These are phyloP conservation scores for Mycena sanguinolenta DNA, from an alignment of 768 basidiomycete genomes.

Conservation along the genomic window DNA sequence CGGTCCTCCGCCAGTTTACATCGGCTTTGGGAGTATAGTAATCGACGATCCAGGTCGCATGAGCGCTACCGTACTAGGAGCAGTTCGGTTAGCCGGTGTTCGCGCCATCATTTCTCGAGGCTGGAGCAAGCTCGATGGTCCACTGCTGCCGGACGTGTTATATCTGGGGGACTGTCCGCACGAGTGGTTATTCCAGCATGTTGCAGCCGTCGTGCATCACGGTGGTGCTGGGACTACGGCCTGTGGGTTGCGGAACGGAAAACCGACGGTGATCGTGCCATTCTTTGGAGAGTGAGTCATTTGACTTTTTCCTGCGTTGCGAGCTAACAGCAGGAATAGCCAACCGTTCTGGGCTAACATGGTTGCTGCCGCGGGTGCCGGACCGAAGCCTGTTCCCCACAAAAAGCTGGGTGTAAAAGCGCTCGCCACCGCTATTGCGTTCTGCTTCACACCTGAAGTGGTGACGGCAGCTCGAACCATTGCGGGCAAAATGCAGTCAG, in stretches of 20 bases:
- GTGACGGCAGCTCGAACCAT: slow-evolving; percentile 51
- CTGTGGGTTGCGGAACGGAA: slow-evolving; percentile 56
- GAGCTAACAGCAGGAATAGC: slow-evolving; percentile 5
- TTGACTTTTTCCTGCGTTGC: too few relatives aligned
- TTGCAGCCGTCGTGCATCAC: slow-evolving; percentile 59
- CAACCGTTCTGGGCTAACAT: slow-evolving; percentile 57
- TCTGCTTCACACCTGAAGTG: slow-evolving; percentile 47
- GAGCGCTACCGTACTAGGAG: slow-evolving; percentile 54
- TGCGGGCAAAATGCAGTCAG: slow-evolving; percentile 52
- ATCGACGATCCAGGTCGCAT: slow-evolving; percentile 32
- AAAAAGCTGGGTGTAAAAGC: slow-evolving; percentile 10
- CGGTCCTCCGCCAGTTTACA: slow-evolving; percentile 55
- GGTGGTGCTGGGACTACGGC: slow-evolving; percentile 65
- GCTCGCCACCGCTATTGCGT: slow-evolving; percentile 47
- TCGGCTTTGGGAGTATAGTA: slow-evolving; percentile 55
- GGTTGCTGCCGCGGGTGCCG: slow-evolving; percentile 58
- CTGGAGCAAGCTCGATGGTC: slow-evolving; percentile 50
- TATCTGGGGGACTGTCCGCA: slow-evolving; percentile 61
- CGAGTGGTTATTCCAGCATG: slow-evolving; percentile 62
- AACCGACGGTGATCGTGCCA: slow-evolving; percentile 59
- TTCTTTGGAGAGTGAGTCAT: slow-evolving; percentile 57
- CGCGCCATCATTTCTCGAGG: slow-evolving; percentile 61
- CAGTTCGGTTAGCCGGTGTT: slow-evolving; percentile 51
- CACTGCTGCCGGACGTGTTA: slow-evolving; percentile 51
- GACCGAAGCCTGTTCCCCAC: slow-evolving; percentile 53